These are phyloP conservation scores for Barnettozyma hawaiiensis DNA, from an alignment of 1,139 yeast genomes.

Conservation along the genomic window DNA sequence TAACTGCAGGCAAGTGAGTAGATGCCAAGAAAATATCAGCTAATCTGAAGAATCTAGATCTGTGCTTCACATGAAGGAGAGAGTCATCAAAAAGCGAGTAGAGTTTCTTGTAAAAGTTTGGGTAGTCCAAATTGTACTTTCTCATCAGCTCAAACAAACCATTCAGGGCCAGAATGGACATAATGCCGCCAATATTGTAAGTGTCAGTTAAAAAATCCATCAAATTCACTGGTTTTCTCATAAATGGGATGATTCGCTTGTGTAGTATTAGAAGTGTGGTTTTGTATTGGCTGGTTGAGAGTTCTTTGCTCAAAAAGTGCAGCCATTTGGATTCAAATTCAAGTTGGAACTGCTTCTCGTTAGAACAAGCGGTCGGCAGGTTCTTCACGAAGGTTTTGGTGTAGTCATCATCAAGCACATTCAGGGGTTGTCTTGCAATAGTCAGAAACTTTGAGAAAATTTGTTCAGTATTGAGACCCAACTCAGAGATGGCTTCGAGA, in stretches of 20 bases:
- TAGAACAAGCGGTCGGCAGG: constrained; percentile 52
- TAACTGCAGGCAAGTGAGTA: constrained; percentile 76
- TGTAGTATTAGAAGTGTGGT: constrained; percentile 66
- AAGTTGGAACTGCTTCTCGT: constrained; percentile 52
- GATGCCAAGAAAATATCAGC: constrained; percentile 82
- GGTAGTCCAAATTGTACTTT: constrained; percentile 81
- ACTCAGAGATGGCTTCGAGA: constrained; percentile 23
- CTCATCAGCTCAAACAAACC: constrained; percentile 86
- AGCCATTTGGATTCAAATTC: constrained; percentile 71
- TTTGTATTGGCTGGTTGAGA: constrained; percentile 56
- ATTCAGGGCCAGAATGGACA: constrained; percentile 78
- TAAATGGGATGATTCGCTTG: constrained; percentile 75
- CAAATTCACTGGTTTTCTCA: constrained; percentile 72
- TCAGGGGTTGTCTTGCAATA: constrained; percentile 31
- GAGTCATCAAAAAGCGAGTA: constrained; percentile 75
- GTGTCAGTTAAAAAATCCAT: constrained; percentile 95
- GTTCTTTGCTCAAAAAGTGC: constrained; percentile 43
- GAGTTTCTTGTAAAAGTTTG: constrained; percentile 78
- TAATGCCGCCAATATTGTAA: constrained; percentile 61
- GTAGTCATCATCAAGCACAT: constrained; percentile 19
- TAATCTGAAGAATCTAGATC: constrained; percentile 83
- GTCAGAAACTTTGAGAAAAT: constrained; percentile 34
- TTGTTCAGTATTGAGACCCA: constrained; percentile 10
- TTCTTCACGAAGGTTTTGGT: constrained; percentile 37
- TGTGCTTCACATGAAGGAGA: constrained; percentile 68